A percentile compares a stretch with the other conserved stretches of the same genome.
Conservation (phyloP, 2,329 filamentous ascomycete species). For the Penicillium sp. region DNA sequence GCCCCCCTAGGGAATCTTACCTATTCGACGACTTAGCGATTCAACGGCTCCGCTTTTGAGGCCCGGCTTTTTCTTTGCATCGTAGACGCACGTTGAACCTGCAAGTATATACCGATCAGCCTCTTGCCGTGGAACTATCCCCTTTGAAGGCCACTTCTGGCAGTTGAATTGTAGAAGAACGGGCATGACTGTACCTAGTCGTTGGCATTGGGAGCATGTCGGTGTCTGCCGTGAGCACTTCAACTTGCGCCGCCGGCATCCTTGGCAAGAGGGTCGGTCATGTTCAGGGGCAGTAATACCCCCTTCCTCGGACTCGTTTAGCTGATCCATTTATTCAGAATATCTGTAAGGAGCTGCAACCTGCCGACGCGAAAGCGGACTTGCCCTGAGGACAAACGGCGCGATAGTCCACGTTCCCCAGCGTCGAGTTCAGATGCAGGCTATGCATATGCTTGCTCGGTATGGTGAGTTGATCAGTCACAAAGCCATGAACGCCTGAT, state of each 20-base stretch:
- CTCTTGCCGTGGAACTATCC: background rate
- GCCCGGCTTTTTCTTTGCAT: background rate
- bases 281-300: background rate
- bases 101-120: background rate
- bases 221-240: background rate
- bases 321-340: background rate
- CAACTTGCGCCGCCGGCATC: background rate
- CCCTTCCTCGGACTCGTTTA: background rate
- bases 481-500: background rate
- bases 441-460: background rate
- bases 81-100: background rate
- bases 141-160: background rate
- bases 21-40: background rate
- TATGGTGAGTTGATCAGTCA: background rate
- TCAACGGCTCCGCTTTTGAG: background rate
- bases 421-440: background rate
- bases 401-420: background rate
- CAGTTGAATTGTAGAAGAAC: background rate
- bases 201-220: background rate
- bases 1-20: background rate
- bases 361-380: background rate
- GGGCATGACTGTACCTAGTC: background rate
- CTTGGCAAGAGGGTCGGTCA: background rate
- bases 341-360: background rate
- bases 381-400: background rate